A percentile compares a stretch with the other conserved stretches of the same genome.
phyloP scores from a whole-genome alignment of 2,329 filamentous ascomycete species.

The Beauveria sp. region DNA sequence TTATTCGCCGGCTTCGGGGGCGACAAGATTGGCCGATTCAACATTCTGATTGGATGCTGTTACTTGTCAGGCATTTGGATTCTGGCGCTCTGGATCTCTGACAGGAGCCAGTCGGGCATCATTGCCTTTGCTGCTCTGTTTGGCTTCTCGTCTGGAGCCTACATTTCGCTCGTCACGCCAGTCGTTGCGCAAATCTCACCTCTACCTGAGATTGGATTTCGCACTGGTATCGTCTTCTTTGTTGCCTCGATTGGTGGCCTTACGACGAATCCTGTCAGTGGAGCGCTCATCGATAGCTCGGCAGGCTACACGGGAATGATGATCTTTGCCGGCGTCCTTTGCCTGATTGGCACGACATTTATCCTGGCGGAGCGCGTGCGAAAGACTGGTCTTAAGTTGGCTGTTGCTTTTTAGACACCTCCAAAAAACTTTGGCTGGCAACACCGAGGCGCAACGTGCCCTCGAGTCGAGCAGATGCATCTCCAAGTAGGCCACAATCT shows the following conservation, averaged over 20 bases:
- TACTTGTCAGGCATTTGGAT: constrained; percentile 26
- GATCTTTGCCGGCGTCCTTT: constrained; percentile 27
- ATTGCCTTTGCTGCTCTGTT: constrained; percentile 26
- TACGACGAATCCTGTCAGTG: constrained; percentile 49
- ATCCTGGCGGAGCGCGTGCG: constrained; percentile 19
- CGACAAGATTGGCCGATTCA: constrained; percentile 22
- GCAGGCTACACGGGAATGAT: constrained; percentile 28
- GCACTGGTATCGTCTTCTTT: constrained; percentile 36
- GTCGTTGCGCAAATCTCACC: constrained; percentile 43
- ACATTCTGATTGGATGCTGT: constrained; percentile 33
- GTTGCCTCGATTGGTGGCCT: constrained; percentile 48
- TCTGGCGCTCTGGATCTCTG: constrained; percentile 32
- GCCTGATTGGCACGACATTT: constrained; percentile 22
- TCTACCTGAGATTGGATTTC: constrained; percentile 42
- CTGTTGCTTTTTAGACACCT: constrained; percentile 5
- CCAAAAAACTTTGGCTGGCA: not conserved
- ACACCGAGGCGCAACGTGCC: not conserved
- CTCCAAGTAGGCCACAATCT: not conserved
- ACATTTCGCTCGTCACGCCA: constrained; percentile 23
- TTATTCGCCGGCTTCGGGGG: constrained; percentile 16
- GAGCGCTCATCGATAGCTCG: constrained; percentile 29
- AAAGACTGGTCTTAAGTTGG: constrained; percentile 20
- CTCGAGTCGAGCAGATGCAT: not conserved
- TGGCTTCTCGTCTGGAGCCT: constrained; percentile 28
- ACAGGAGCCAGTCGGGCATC: constrained; percentile 16